Evolutionary conservation across 805 yeast genomes (phyloP), one percentile per base, ranked within the genome.

Genomic region (Barnettozyma sucrosica): DNA sequence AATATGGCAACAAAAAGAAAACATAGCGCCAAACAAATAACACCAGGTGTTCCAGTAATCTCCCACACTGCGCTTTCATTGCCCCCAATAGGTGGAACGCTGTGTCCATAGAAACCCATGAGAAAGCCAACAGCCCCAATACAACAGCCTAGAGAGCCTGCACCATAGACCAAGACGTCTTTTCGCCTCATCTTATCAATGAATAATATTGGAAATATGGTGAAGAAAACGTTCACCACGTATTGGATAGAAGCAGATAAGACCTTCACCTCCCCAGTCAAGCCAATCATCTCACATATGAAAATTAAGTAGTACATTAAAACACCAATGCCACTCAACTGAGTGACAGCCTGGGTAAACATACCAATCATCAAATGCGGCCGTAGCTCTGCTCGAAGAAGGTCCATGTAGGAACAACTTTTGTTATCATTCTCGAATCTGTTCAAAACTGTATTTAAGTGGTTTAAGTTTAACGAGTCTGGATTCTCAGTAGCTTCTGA

Each of bases 261-360:
- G 7, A 66, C 48, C 46, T 65, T 67, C 5, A 51, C 44, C 3
- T 66, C 58, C 0, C 69, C 73, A 10, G 62, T 55, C 30, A 76
- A 48, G 0, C 79, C 80, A 53, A 76, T 65, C 66, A 70, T 68
- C 28, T 69, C 74, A 59, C 81, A 77, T 13, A 77, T 65, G 53
- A 65, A 71, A 1, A 66, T 65, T 45, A 74, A 64, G 46, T 74
- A 74, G 54, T 68, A 72, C 69, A 72, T 66, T 42, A 76, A 54
- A 1, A 70, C 65, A 37, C 67, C 66, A 10, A 72, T 70, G 5
- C 77, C 74, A 45, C 74, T 68, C n/a, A 70, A 52, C 50, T 76
- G 80, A n/a, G 69, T 65, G 5, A 74, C 55, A 1, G 66, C 36
- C 50, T 75, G 81, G 9, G 71, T 57, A 0, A 61, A 23, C 1